Percentiles rank a stretch among this genome's conserved stretches.
These are phyloP conservation scores for Rhypophila decipiens DNA, from an alignment of 495 filamentous ascomycete genomes.

Conservation along the genomic window DNA sequence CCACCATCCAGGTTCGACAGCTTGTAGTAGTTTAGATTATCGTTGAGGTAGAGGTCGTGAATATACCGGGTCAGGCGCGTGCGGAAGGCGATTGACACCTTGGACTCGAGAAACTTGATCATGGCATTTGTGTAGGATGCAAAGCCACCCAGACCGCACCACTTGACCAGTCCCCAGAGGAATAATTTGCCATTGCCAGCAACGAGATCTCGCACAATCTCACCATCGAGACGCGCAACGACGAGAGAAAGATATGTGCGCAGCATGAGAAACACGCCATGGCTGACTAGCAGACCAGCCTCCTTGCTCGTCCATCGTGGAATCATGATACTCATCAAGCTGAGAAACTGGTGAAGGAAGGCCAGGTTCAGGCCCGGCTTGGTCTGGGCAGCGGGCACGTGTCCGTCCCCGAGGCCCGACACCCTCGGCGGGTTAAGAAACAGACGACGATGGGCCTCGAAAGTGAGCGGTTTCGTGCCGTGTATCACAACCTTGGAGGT, in stretches of 20 bases:
- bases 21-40: constrained; percentile 94
- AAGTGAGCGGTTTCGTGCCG: constrained; percentile 88
- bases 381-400: constrained; percentile 80
- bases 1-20: constrained; percentile 89
- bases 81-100: constrained; percentile 96
- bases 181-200: constrained; percentile 87
- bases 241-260: constrained; percentile 92
- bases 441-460: constrained; percentile 89
- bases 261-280: constrained; percentile 80
- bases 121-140: constrained; percentile 91
- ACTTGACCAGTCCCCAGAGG: constrained; percentile 81
- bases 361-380: constrained; percentile 95
- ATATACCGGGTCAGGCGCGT: constrained; percentile 95
- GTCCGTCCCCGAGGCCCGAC: constrained; percentile 64
- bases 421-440: constrained; percentile 87
- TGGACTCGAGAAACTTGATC: constrained; percentile 97
- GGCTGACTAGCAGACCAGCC: constrained; percentile 78
- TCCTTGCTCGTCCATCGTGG: constrained; percentile 93
- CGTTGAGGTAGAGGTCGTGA: constrained; percentile 92
- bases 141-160: constrained; percentile 57
- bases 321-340: constrained; percentile 94
- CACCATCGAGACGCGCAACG: constrained; percentile 88
- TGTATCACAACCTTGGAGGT: constrained; percentile 89
- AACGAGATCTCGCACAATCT: constrained; percentile 92
- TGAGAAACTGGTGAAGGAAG: constrained; percentile 96